Evolutionary conservation across 2,329 filamentous ascomycete genomes (phyloP), one percentile per base, ranked within the genome.

Genomic region (Aspergillaceae sp.): DNA sequence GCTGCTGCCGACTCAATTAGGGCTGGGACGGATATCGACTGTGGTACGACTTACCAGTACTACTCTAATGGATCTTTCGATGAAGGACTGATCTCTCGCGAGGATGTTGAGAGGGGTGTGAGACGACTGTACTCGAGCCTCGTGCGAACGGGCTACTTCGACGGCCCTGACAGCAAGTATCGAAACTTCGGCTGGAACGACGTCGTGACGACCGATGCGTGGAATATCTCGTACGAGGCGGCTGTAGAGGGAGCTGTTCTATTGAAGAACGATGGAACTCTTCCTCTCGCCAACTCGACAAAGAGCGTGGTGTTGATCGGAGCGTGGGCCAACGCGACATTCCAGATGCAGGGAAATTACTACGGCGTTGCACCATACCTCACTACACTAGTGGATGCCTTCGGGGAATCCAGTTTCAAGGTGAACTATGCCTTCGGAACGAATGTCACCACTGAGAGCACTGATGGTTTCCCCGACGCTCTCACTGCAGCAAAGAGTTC

Each of bases 301-400:
- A 62, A 58, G 2, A 64, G 61, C 37, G 65, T 83, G 3, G 79
- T 76, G 0, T 62, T 83, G 38, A 65, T 83, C 29, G 80, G 79
- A 0, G 72, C 72, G 41, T 83, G 78, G 72, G 78, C 75, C 2
- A 78, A 78, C 43, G 75, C 75, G 5, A 77, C 76, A 0, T 66
- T 63, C 4, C 72, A 80, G 48, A 72, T 83, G 66, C 76, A 76
- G 43, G 80, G 79, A 0, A 79, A 78, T 54, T 83, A 84, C 61
- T 68, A 58, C 47, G 79, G 80, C 29, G 61, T 69, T 2, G 70
- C 80, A 1, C 77, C 78, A 0, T 83, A 77, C 60, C 64, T 77
- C 3, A 73, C 70, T 51, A 74, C 70, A 3, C 79, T 79, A 0
- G 64, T 78, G 0, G 72, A 70, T 29, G 77, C 79, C 7, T 72